phyloP scores from a whole-genome alignment of 129 eudicot species.

The Chrysanthemum makinoi region DNA sequence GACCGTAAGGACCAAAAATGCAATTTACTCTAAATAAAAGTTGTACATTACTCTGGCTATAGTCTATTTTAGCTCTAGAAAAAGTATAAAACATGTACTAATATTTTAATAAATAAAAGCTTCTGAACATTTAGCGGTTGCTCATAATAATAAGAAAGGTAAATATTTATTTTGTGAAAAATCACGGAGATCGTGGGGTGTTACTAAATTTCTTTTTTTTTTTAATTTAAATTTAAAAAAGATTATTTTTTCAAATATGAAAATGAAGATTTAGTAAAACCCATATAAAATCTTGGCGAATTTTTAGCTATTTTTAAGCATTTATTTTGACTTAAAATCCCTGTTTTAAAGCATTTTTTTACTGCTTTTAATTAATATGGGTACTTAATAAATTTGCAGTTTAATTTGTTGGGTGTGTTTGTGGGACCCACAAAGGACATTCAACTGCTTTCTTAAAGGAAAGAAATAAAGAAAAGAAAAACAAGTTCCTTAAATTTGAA shows the following conservation, averaged over 20 bases:
- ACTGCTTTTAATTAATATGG: conserved; percentile 5
- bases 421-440: background rate
- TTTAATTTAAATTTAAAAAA: background rate
- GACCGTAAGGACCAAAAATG: too few species aligned
- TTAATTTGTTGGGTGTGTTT: background rate
- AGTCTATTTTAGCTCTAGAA: background rate
- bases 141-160: conserved; percentile 27
- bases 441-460: background rate
- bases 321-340: conserved; percentile 7
- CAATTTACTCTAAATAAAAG: too few species aligned
- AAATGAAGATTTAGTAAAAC: conserved; percentile 15
- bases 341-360: background rate
- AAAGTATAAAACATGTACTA: background rate
- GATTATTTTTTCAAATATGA: background rate
- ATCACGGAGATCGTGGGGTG: conserved; percentile 42
- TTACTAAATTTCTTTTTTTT: background rate
- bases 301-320: background rate
- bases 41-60: conserved; percentile 4
- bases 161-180: conserved; percentile 17
- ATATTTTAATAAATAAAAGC: background rate
- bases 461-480: conserved; percentile 4
- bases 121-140: conserved; percentile 25
- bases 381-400: conserved; percentile 16
- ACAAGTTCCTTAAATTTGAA: conserved; percentile 56
- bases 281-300: background rate